phyloP scores from a whole-genome alignment of 2,329 filamentous ascomycete genomes.

The Chaetomium sp. region DNA sequence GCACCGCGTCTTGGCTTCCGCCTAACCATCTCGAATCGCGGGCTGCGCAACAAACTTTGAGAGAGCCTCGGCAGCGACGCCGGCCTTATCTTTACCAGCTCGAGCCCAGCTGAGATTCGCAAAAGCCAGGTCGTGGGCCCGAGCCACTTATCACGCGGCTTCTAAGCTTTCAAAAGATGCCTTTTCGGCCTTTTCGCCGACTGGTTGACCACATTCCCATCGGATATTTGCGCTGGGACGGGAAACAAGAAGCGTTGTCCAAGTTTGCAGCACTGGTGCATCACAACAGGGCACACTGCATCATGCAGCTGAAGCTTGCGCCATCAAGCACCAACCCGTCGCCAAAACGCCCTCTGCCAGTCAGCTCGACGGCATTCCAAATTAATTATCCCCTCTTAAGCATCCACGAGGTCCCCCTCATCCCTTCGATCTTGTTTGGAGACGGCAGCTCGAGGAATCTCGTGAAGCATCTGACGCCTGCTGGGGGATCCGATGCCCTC shows the following conservation, averaged over 20 bases:
- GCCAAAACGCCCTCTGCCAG: slow-evolving; percentile 15
- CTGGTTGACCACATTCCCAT: neutral
- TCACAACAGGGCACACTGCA: slow-evolving; percentile 14
- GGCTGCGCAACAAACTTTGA: neutral
- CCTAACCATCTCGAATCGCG: neutral
- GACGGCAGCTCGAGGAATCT: neutral
- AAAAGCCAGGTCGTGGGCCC: neutral
- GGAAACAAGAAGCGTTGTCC: slow-evolving; percentile 5
- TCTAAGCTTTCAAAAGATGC: neutral
- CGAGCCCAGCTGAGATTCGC: neutral
- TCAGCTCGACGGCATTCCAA: slow-evolving; percentile 15
- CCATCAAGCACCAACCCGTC: slow-evolving; percentile 10
- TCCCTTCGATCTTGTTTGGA: neutral
- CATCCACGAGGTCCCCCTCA: neutral
- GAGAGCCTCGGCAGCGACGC: slow-evolving; percentile 16
- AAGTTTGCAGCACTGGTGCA: neutral
- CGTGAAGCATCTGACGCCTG: neutral
- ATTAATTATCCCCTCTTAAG: slow-evolving; percentile 17
- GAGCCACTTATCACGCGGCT: neutral
- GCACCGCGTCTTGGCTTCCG: slow-evolving; percentile 21
- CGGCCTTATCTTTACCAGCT: slow-evolving; percentile 14
- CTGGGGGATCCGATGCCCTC: neutral
- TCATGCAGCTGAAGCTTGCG: slow-evolving; percentile 19
- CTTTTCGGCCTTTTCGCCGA: neutral
- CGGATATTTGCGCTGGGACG: slow-evolving; percentile 23